Evolutionary conservation across 257 asterid species (phyloP), one percentile per base, ranked within the genome.

Genomic region (Ballota nigra): DNA sequence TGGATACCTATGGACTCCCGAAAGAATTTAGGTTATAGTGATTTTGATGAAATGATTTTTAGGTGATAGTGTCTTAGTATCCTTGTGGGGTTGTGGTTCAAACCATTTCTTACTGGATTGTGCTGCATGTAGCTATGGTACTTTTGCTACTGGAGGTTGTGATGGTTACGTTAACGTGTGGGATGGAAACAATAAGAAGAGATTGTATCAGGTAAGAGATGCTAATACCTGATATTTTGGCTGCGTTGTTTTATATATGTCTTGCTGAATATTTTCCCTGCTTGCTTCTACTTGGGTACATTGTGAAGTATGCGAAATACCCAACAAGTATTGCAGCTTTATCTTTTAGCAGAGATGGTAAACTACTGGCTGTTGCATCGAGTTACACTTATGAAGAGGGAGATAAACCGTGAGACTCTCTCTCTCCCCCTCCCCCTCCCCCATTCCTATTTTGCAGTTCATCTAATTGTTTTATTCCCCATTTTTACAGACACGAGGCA

Each of bases 181-280:
- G 99, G 99, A 94, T 80, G 99, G 99, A 22, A 89, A 85, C 89
- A 94, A 94, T 77, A 94, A 94, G 79, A 94, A 91, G 93, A 84
- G 99, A 76, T 9, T 94, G 69, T 94, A 94, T 77, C 97, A 94
- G 93, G 99, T 91, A 82, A 81, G 18, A 68, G 26, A 73, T 28
- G 38, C 79, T 62, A 12, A 9, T 9, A 60, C n/a, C 60, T 19
- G 13, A 11, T 68, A 53, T 26, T 13, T 34, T 45, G 11, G n/a
- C 59, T 26, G 40, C 29, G 51, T 15, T 24, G 11, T 20, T 24
- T 83, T 61, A 36, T 53, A 10, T 29, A 31, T 47, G 11, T 36
- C 59, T 36, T 12, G 11, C 40, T 59, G 23, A 53, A 18, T 19
- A 9, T 9, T 53, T 63, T 22, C 69, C 28, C 5, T 68, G 0